Evolutionary conservation across 2,329 filamentous ascomycete species (phyloP).

Genomic region (Epichloe baconii): DNA sequence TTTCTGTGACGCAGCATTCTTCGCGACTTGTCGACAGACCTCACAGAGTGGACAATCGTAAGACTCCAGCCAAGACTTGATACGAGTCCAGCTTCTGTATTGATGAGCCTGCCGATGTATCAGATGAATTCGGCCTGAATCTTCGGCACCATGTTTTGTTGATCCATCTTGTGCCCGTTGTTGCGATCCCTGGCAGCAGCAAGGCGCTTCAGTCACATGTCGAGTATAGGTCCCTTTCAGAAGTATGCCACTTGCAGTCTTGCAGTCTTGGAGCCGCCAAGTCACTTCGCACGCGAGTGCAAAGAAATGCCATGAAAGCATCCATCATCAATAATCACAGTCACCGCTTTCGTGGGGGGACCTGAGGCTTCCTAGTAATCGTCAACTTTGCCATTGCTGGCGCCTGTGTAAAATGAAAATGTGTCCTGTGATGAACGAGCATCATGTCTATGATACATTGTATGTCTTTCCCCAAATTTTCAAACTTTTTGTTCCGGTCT

Average conservation of each 20-base stretch:
- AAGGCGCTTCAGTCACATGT: background rate
- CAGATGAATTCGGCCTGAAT: background rate
- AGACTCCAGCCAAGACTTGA: too few relatives aligned
- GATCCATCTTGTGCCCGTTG: background rate
- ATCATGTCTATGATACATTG: slow-evolving; percentile 1
- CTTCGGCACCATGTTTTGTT: background rate
- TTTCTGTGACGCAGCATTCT: too few relatives aligned
- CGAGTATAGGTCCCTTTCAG: background rate
- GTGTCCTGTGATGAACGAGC: background rate
- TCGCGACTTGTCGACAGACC: too few relatives aligned
- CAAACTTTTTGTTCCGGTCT: slow-evolving; percentile 1
- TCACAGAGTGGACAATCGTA: too few relatives aligned
- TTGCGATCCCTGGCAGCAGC: background rate
- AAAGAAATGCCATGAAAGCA: too few relatives aligned
- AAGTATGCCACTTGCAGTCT: background rate
- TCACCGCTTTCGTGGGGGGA: too few relatives aligned
- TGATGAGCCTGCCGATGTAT: too few relatives aligned
- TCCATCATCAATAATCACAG: too few relatives aligned
- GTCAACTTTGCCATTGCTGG: slow-evolving; percentile 1
- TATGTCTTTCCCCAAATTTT: background rate
- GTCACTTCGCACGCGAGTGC: too few relatives aligned
- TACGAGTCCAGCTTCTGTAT: too few relatives aligned
- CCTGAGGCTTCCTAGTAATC: too few relatives aligned
- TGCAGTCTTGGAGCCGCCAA: background rate
- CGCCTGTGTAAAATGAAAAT: background rate